Evolutionary conservation across 768 basidiomycete genomes (phyloP).

Genomic region (Hericium alpestre): DNA sequence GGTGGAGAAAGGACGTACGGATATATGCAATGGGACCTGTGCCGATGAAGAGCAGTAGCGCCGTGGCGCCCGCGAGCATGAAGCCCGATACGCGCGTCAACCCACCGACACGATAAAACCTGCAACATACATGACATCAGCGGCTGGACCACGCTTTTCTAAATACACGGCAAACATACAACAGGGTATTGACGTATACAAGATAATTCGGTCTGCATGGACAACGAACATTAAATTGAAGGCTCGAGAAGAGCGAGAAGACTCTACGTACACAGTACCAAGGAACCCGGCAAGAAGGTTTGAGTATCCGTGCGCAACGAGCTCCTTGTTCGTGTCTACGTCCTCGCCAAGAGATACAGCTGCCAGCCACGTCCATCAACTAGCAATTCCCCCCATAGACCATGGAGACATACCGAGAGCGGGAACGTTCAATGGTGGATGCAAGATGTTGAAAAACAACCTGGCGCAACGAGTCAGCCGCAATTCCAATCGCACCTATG

Average conservation of each 20-base stretch:
- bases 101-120: conserved; percentile 92
- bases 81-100: conserved; percentile 75
- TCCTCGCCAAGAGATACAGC: conserved; percentile 86
- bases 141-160: neutral
- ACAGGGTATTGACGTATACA: conserved; percentile 71
- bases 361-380: conserved; percentile 15
- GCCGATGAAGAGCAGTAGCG: conserved; percentile 64
- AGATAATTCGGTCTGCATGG: conserved; percentile 64
- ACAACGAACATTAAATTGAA: neutral
- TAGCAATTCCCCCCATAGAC: neutral
- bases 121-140: conserved; percentile 16
- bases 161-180: neutral
- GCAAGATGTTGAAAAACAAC: conserved; percentile 75
- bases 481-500: conserved; percentile 4
- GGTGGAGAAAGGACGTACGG: conserved; percentile 40
- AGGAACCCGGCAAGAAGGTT: conserved; percentile 73
- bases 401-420: conserved; percentile 51
- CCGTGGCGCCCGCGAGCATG: conserved; percentile 69
- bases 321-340: conserved; percentile 84
- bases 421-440: conserved; percentile 83
- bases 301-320: conserved; percentile 86
- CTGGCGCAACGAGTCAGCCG: conserved; percentile 23
- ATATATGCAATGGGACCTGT: conserved; percentile 87
- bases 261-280: conserved; percentile 60
- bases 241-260: too few relatives aligned